These are phyloP conservation scores for Epicoccum sorghinum DNA, from an alignment of 2,329 filamentous ascomycete genomes.

Conservation along the genomic window DNA sequence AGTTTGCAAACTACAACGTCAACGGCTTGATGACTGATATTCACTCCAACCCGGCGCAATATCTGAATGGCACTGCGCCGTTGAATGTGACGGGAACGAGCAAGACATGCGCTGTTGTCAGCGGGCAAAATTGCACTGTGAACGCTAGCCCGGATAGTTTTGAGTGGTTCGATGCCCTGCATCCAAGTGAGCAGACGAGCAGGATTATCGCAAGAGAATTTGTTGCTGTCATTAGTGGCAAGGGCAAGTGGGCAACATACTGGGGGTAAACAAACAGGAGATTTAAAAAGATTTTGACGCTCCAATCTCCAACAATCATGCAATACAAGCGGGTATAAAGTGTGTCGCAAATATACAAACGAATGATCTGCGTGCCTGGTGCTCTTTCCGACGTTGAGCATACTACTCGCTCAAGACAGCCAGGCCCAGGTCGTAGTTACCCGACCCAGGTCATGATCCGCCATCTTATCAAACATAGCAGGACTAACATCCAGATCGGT, in stretches of 20 bases:
- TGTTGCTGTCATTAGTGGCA: slow-evolving; percentile 59
- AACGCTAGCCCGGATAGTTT: slow-evolving; percentile 60
- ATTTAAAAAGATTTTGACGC: too few species aligned
- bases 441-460: slow-evolving; percentile 53
- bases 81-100: slow-evolving; percentile 66
- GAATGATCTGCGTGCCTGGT: too few species aligned
- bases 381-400: not conserved
- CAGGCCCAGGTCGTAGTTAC: slow-evolving; percentile 59
- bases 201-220: slow-evolving; percentile 64
- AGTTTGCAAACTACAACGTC: slow-evolving; percentile 71
- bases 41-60: slow-evolving; percentile 63
- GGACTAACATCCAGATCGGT: slow-evolving; percentile 59
- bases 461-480: slow-evolving; percentile 56
- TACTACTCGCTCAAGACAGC: slow-evolving; percentile 36
- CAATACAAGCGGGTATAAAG: too few species aligned
- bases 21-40: slow-evolving; percentile 69
- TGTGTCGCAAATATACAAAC: too few species aligned
- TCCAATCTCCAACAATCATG: too few species aligned
- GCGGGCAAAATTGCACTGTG: slow-evolving; percentile 47
- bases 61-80: slow-evolving; percentile 67
- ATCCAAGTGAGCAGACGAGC: slow-evolving; percentile 70
- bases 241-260: slow-evolving; percentile 55
- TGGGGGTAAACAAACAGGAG: slow-evolving; percentile 33
- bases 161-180: slow-evolving; percentile 76
- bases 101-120: slow-evolving; percentile 57